These are phyloP conservation scores for Kokia cookei DNA, from an alignment of 441 rosid species.

Conservation along the genomic window DNA sequence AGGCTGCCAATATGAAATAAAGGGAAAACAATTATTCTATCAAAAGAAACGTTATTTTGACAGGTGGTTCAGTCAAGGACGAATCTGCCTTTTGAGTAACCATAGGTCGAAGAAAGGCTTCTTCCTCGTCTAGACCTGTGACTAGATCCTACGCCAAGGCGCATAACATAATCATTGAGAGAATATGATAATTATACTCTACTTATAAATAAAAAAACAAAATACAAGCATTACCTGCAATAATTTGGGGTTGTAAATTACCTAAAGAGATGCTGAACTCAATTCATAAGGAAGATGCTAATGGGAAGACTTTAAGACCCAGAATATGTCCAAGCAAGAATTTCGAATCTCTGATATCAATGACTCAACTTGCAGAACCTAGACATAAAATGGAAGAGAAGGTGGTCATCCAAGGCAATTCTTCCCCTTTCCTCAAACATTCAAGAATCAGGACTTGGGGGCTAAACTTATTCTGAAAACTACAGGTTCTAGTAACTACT, in stretches of 20 bases:
- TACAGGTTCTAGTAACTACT: background rate
- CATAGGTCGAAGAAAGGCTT: too few relatives aligned
- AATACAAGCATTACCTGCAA: constrained; percentile 6
- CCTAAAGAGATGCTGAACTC: constrained; percentile 75
- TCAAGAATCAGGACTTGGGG: background rate
- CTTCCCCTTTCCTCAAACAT: background rate
- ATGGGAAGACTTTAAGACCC: constrained; percentile 51
- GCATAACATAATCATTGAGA: background rate
- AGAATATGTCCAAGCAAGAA: constrained; percentile 53
- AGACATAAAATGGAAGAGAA: constrained; percentile 13
- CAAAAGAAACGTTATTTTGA: too few relatives aligned
- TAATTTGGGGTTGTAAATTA: constrained; percentile 14
- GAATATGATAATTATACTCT: constrained; percentile 1
- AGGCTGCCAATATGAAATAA: too few relatives aligned
- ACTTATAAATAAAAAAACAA: background rate
- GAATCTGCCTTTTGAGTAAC: too few relatives aligned
- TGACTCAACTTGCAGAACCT: constrained; percentile 74
- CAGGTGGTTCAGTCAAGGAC: too few relatives aligned
- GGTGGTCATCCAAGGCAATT: background rate
- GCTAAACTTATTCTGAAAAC: background rate
- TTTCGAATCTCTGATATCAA: constrained; percentile 51
- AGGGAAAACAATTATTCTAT: too few relatives aligned
- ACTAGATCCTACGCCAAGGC: too few relatives aligned
- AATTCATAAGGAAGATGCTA: constrained; percentile 53
- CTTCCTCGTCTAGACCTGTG: too few relatives aligned